phyloP scores from a whole-genome alignment of 164 flowering plant species.

The Vitis amurensis region DNA sequence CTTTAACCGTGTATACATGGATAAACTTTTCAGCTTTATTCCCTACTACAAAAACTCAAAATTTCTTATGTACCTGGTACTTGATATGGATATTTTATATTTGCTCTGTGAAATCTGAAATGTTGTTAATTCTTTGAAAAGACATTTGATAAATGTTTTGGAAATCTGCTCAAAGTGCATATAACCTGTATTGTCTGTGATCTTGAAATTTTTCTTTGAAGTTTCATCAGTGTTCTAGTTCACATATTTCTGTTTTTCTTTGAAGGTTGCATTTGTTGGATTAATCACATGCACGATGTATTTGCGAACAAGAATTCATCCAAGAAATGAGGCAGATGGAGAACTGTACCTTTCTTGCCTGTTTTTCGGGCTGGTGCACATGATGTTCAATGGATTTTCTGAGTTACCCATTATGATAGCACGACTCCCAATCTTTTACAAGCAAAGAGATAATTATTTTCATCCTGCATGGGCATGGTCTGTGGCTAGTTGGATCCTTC shows the following conservation, averaged over 20 bases:
- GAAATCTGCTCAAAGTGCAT: no score
- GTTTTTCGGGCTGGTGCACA: conserved; percentile 77
- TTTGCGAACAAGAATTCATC: conserved; percentile 67
- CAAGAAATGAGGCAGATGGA: conserved; percentile 64
- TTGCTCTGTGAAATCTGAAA: neutral
- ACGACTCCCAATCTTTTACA: conserved; percentile 85
- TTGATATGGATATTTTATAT: neutral
- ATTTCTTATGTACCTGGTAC: no score
- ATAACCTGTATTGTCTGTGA: no score
- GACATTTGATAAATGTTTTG: no score
- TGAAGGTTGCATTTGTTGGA: conserved; percentile 88
- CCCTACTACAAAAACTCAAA: no score
- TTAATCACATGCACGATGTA: conserved; percentile 70
- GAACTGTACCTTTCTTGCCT: conserved; percentile 69
- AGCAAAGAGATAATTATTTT: conserved; percentile 82
- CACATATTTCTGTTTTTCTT: conserved; percentile 6
- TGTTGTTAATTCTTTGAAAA: no score
- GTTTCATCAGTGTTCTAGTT: neutral
- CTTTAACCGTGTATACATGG: no score
- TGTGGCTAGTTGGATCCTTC: conserved; percentile 69
- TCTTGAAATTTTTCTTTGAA: no score
- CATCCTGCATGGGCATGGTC: conserved; percentile 95
- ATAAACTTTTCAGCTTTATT: no score
- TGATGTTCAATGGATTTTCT: conserved; percentile 92
- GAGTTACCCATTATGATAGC: conserved; percentile 80